Base-by-base conservation (phyloP, 257 asterid genomes). In the Mitragyna speciosa region DNA sequence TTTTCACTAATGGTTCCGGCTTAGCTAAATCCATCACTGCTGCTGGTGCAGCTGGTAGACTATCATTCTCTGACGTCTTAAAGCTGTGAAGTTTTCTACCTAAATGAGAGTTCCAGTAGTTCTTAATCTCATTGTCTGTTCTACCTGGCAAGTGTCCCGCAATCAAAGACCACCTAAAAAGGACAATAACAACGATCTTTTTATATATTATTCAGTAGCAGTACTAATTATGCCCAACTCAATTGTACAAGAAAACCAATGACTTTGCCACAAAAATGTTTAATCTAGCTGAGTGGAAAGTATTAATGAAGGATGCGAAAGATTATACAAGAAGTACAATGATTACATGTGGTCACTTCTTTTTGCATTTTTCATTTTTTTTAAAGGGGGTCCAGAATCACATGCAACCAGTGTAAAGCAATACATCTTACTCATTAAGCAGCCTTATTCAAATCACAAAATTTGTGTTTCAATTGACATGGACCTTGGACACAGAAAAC, bases 81-180 rank as follows among this genome's bases (percentile, higher is more conserved):
- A 83, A 87, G 49, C 83, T 76, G 63, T 88, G 78, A 26, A 90
- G 69, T 76, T 87, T 92, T 77, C 96, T 81, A 84, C 98, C 86
- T 12, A 95, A 64, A 73, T 91, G 98, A 72, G 98, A 95, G 80
- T 92, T 94, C 97, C 98, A 94, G 72, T 94, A 92, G 45, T 94
- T 94, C 39, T 94, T 94, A 0, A 94, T 89, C 86, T 94, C 98
- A 89, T 94, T 94, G 94, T 94, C 98, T 82, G 98, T 94, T 90
- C 98, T 88, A 87, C 99, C 97, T 30, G 97, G 93, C 76, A 95
- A 84, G 72, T 90, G 82, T 28, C 85, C 92, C 1, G 97, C 97
- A 31, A 95, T 95, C 36, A 93, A 11, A 6, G 99, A 93, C 99
- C 98, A 95, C 85, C 97, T 94, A 54, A 77, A 82, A 22, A 33